Evolutionary conservation across 495 filamentous ascomycete species (phyloP), one percentile per base, ranked within the genome.

Genomic region (Pyronema omphalodes): DNA sequence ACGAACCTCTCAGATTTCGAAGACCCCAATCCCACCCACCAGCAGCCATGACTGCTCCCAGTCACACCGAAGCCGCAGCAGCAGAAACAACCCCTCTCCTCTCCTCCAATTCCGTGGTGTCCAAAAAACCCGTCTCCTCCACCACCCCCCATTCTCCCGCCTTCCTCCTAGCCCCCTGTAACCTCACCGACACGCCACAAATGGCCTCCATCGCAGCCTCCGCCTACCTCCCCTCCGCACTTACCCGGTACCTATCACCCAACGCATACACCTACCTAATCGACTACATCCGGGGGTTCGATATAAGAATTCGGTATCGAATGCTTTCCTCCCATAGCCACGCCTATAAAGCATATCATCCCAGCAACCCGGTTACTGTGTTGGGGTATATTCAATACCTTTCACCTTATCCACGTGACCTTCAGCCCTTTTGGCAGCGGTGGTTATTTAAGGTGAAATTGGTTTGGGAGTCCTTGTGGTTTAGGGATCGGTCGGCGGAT

Each of bases 151-250:
- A 9, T 17, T 15, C 23, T 3, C 34, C 48, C 9, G 48, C 23
- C 23, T 48, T 51, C 29, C 15, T n/a, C 11, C 44, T 55, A 15
- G 33, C 44, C 44, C 35, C 35, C 11, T 44, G 23, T 4, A 51
- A 6, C 23, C 35, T 37, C 33, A 14, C 43, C 23, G 53, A 55
- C 37, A 41, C 37, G 7, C 44, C 53, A 7, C 12, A 11, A 44
- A 48, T 55, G 53, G 53, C 43, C 0, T 37, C 37, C 15, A 35
- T 55, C 44, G 53, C 29, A 12, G 23, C 53, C n/a, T 6, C 17
- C 44, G 53, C 44, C 18, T 39, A 55, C 43, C 40, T 55, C 17
- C n/a, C 12, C 53, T 18, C 44, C 4, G 7, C 0, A 0, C 18
- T 55, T 0, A 18, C 1, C 18, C 18, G 11, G 15, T 48, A 51